Evolutionary conservation across 352 stramenopile species (phyloP).

Genomic region (Pythium insidiosum): DNA sequence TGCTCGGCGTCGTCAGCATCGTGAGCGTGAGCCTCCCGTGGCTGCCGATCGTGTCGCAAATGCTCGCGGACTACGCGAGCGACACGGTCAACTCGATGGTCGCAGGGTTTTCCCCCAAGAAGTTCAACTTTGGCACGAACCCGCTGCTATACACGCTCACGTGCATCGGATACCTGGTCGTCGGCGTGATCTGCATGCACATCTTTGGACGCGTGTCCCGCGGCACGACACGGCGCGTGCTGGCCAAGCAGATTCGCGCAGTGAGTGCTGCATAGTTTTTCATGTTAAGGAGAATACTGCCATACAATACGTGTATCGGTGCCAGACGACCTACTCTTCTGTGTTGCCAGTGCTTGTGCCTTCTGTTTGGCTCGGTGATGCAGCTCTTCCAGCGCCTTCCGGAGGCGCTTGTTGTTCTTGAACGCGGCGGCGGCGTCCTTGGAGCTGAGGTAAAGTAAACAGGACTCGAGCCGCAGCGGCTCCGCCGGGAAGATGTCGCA

Average conservation of each 20-base stretch:
- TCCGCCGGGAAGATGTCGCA: too few relatives aligned
- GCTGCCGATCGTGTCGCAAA: constrained; percentile 16
- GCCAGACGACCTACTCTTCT: too few relatives aligned
- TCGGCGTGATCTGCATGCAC: constrained; percentile 17
- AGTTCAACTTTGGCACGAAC: constrained; percentile 23
- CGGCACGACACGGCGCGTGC: constrained; percentile 11
- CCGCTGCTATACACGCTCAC: constrained; percentile 19
- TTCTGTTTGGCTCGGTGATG: too few relatives aligned
- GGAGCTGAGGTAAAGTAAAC: too few relatives aligned
- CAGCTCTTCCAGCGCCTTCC: too few relatives aligned
- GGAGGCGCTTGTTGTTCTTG: too few relatives aligned
- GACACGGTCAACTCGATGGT: constrained; percentile 11
- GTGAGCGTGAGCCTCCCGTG: constrained; percentile 12
- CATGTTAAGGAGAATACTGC: too few relatives aligned
- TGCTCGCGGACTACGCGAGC: constrained; percentile 13
- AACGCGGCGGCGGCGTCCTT: too few relatives aligned
- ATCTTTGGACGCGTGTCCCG: constrained; percentile 16
- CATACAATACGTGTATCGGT: too few relatives aligned
- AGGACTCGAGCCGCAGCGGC: too few relatives aligned
- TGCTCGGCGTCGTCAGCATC: constrained; percentile 18
- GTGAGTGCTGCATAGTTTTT: too few relatives aligned
- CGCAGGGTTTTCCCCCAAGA: constrained; percentile 11
- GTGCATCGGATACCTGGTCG: constrained; percentile 14
- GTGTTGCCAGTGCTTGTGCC: too few relatives aligned
- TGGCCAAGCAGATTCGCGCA: constrained; percentile 10